Base-by-base conservation (phyloP, 495 filamentous ascomycete genomes). In the Schizothecium vesticola region DNA sequence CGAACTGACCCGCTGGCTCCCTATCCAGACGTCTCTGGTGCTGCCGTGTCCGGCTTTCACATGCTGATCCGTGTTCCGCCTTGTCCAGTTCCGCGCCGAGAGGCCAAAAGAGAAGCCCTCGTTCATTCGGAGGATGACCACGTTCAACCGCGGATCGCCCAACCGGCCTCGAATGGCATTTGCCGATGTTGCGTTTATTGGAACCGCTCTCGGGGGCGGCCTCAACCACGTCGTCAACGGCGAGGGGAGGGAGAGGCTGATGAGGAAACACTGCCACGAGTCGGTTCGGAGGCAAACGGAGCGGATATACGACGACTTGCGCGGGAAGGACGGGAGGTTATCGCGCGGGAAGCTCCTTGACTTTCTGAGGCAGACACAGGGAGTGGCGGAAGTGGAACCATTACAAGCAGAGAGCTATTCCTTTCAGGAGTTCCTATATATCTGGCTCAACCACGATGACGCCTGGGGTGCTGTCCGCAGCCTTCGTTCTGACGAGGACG, bases 341-440 rank as follows among this genome's bases (percentile, higher is more conserved):
- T 73, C 79, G 6, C 74, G 75, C 16, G 71, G 75, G 10, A 72
- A 73, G 19, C 76, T 84, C 67, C 65, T 67, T 4, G 63, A 67
- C 31, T 85, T 84, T 65, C 69, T 85, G 51, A 76, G 70, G 28
- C 61, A 62, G 3, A 75, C 70, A 9, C 82, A 85, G 66, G 78
- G 80, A 13, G 76, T 82, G 24, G 61, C 65, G 13, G 56, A 33
- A 3, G 51, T 69, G n/a, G 56, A 69, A 13, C 63, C 65, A 43
- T 67, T 77, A 33, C 70, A 74, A 8, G 63, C 71, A 31, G 76
- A 80, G 3, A 67, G 57, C 16, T 82, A 81, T 72, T 72, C 55
- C 11, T 80, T 83, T n/a, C 70, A 74, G 12, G 72, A 80, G 24
- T 85, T 85, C 66, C 77, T 82, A 26, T 79, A 76, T 63, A 69